Evolutionary conservation across 1,284 basidiomycete genomes (phyloP).

Genomic region (Veloporphyrellus conicus): DNA sequence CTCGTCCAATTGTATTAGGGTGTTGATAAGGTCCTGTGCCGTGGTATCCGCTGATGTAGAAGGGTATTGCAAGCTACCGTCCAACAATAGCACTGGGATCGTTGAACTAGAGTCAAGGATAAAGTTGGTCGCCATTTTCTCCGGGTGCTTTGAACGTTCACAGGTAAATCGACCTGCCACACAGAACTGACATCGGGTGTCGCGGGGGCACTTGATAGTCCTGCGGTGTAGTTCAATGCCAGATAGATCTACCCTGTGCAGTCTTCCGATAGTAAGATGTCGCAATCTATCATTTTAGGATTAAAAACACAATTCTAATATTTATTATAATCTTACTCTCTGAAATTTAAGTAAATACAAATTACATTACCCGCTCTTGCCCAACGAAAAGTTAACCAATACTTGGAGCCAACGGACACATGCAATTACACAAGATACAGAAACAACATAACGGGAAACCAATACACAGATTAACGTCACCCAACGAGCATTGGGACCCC

Average conservation of each 20-base stretch:
- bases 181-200: slow-evolving; percentile 5
- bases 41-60: slow-evolving; percentile 51
- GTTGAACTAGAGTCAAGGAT: slow-evolving; percentile 42
- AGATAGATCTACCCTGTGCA: neutral
- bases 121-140: slow-evolving; percentile 29
- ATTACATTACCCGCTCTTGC: too few species aligned
- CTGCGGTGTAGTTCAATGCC: neutral
- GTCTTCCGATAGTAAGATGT: too few species aligned
- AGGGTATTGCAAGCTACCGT: slow-evolving; percentile 59
- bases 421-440: slow-evolving; percentile 14
- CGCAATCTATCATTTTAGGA: too few species aligned
- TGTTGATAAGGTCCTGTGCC: slow-evolving; percentile 55
- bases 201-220: neutral
- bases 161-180: neutral
- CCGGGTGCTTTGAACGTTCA: neutral
- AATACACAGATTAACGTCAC: neutral
- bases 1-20: slow-evolving; percentile 44
- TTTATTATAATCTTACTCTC: too few species aligned
- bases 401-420: too few species aligned
- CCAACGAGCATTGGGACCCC: neutral
- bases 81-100: slow-evolving; percentile 57
- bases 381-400: too few species aligned
- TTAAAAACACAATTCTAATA: too few species aligned
- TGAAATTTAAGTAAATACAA: too few species aligned
- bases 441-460: slow-evolving; percentile 7